A percentile compares a stretch with the other conserved stretches of the same genome.
Conservation (phyloP, 441 rosid genomes). For the Bruguiera hainesii region DNA sequence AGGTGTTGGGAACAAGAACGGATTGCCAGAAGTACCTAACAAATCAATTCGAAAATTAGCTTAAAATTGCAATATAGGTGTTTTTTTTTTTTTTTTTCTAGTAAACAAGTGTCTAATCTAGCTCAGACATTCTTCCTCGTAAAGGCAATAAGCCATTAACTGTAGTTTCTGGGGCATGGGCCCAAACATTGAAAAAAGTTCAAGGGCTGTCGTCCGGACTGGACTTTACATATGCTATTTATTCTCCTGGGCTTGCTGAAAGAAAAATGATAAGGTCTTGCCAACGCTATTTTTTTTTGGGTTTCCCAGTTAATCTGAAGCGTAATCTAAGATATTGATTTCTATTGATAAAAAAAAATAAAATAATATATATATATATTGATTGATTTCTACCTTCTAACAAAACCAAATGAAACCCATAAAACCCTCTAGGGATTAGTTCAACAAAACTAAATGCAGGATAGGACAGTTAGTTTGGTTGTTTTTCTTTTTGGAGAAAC, state of each 20-base stretch:
- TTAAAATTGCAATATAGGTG: conserved; percentile 13
- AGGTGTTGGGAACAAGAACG: conserved; percentile 41
- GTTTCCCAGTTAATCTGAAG: too few relatives aligned
- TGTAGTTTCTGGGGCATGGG: background rate
- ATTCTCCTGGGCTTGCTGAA: background rate
- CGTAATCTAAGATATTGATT: too few relatives aligned
- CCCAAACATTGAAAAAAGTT: background rate
- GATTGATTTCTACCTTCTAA: too few relatives aligned
- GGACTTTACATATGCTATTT: background rate
- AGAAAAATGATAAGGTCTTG: background rate
- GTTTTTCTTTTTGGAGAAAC: too few relatives aligned
- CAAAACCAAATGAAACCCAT: too few relatives aligned
- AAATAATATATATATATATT: too few relatives aligned
- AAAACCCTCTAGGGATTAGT: too few relatives aligned
- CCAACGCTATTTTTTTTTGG: too few relatives aligned
- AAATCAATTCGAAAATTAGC: conserved; percentile 19
- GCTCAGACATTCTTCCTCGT: background rate
- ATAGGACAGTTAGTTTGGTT: too few relatives aligned
- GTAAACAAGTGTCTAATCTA: too few relatives aligned
- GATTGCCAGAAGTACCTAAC: conserved; percentile 57
- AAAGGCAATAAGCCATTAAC: background rate
- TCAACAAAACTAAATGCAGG: too few relatives aligned
- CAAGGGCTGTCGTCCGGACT: background rate
- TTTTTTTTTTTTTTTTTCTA: background rate
- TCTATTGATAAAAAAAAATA: too few relatives aligned